phyloP scores from a whole-genome alignment of 148 eudicot species.

The Dysphania ambrosioides region DNA sequence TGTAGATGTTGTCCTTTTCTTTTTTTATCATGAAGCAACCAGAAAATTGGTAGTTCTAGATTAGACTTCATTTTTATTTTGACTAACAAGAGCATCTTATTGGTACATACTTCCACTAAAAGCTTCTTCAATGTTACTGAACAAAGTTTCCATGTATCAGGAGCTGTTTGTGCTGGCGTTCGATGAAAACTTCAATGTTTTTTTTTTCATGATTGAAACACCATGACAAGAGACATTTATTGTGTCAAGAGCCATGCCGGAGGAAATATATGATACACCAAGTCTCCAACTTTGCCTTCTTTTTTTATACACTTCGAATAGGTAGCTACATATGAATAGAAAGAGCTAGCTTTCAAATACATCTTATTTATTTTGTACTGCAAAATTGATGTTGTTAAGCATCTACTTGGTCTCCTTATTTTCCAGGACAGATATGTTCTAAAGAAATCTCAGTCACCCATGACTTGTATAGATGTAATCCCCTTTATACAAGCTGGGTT shows the following conservation, averaged over 20 bases:
- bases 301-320: not conserved
- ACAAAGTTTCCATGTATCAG: conserved; percentile 1
- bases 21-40: not conserved
- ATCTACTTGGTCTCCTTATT: not conserved
- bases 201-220: not conserved
- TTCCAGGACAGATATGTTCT: not conserved
- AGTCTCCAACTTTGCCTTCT: not conserved
- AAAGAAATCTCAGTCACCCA: not conserved
- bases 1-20: not conserved
- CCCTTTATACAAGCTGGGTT: not conserved
- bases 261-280: not conserved
- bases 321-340: conserved; percentile 7
- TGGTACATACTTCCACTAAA: not conserved
- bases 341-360: conserved; percentile 5
- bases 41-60: not conserved
- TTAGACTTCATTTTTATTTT: not conserved
- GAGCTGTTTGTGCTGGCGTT: conserved; percentile 14
- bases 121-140: not conserved
- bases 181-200: not conserved
- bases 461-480: not conserved
- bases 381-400: not conserved
- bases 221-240: not conserved
- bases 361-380: not conserved
- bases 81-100: not conserved
- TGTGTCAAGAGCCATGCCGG: not conserved